These are phyloP conservation scores for Trametes punicea DNA, from an alignment of 768 basidiomycete genomes.

Conservation along the genomic window DNA sequence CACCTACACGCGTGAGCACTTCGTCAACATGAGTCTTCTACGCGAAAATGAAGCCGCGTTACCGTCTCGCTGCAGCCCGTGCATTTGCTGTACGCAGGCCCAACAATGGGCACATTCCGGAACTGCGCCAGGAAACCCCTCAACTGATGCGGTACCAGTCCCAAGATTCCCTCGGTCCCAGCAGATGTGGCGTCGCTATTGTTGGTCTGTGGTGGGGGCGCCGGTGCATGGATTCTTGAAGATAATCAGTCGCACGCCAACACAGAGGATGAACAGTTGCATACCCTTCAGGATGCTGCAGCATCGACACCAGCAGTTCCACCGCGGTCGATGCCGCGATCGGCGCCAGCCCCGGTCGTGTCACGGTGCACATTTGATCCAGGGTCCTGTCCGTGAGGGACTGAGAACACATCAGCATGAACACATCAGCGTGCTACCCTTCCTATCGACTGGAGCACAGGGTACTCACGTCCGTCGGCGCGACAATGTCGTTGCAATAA, in stretches of 20 bases:
- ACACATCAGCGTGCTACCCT: not conserved
- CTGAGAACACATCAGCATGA: slow-evolving; percentile 30
- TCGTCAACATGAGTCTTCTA: not conserved
- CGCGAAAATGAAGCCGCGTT: slow-evolving; percentile 23
- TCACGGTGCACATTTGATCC: slow-evolving; percentile 99
- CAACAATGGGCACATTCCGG: slow-evolving; percentile 77
- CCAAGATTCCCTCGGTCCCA: slow-evolving; percentile 57
- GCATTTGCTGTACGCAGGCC: slow-evolving; percentile 82
- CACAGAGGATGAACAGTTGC: slow-evolving; percentile 16
- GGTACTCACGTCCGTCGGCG: slow-evolving; percentile 67
- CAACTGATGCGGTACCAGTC: slow-evolving; percentile 90
- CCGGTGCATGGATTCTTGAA: slow-evolving; percentile 61
- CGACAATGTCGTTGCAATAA: slow-evolving; percentile 98
- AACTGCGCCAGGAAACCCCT: slow-evolving; percentile 90
- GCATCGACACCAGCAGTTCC: slow-evolving; percentile 81
- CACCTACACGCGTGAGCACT: slow-evolving; percentile 45
- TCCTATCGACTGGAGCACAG: not conserved
- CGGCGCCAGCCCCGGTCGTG: slow-evolving; percentile 88
- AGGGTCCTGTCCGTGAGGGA: slow-evolving; percentile 85
- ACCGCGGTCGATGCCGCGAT: slow-evolving; percentile 92
- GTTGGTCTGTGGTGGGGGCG: slow-evolving; percentile 50
- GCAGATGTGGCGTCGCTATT: slow-evolving; percentile 24
- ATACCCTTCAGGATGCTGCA: slow-evolving; percentile 90
- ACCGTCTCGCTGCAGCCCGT: slow-evolving; percentile 88
- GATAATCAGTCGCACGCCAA: not conserved